Base-by-base conservation (phyloP, 306 rosid species). In the Purshia tridentata region DNA sequence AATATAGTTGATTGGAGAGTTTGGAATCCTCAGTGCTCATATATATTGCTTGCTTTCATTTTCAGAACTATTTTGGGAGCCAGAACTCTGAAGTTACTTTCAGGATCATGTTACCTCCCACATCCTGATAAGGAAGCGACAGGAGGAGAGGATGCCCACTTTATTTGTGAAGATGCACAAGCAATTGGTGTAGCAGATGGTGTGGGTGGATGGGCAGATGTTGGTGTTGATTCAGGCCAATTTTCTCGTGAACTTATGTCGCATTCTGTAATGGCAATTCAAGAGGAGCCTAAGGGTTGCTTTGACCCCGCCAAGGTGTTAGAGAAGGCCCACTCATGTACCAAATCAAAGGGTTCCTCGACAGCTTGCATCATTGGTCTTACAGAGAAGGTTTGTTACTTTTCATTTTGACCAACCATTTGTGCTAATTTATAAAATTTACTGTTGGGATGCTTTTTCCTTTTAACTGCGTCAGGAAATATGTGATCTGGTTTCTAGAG, bases 131-230 rank as follows among this genome's bases (percentile, higher is more conserved):
- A 93, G 86, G 97, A 83, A 79, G 88, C 70, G 72, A 88, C 96
- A 2, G 97, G 97, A 13, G 98, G 97, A 72, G 98, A 93, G 81
- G 98, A 93, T 82, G 96, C 97, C 78, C 96, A 90, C 74, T 93
- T 93, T 77, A 87, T 93, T 83, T 90, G 97, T 75, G 29, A 47
- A 47, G 96, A 90, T 42, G 88, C 84, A 83, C 92, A 90, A 65
- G 93, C 73, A 44, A 83, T 93, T 61, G 97, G 98, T 40, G 93
- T 93, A 67, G 98, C 98, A 6, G 98, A 88, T 69, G 98, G 98
- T 76, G 98, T 90, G 9, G 98, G 97, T 70, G 98, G 98, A 59
- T 93, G 98, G 98, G 97, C 98, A 29, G 97, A 91, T 47, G 93
- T 91, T 76, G 97, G 98, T 35, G 80, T 93, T 70, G 79, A 93